Percentiles rank a stretch among this genome's conserved stretches.
These are phyloP conservation scores for Cupressus sempervirens DNA, from an alignment of 75 land plant species.

Conservation along the genomic window DNA sequence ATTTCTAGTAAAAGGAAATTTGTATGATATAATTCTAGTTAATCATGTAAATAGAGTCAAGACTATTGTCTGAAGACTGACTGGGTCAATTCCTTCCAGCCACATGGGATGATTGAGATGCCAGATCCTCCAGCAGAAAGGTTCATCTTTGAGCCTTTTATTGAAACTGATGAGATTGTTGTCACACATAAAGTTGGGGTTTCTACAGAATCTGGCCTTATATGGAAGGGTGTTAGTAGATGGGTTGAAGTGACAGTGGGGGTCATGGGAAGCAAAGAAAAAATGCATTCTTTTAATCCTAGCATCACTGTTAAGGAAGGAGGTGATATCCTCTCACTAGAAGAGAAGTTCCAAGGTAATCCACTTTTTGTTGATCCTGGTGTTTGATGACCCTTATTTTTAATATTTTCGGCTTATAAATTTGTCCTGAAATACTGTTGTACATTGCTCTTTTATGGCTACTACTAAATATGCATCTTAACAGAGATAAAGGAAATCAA, in stretches of 20 bases:
- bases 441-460: background rate
- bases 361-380: background rate
- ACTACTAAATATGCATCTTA: background rate
- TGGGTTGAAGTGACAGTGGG: constrained; percentile 92
- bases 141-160: constrained; percentile 78
- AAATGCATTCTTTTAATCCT: constrained; percentile 70
- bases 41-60: background rate
- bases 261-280: constrained; percentile 61
- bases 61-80: constrained; percentile 2
- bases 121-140: constrained; percentile 62
- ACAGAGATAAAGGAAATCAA: background rate
- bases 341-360: constrained; percentile 87
- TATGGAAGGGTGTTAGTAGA: constrained; percentile 60
- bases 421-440: background rate
- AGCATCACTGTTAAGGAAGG: constrained; percentile 82
- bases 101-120: constrained; percentile 83
- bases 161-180: constrained; percentile 76
- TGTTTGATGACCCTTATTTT: background rate
- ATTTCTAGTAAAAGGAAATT: background rate
- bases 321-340: constrained; percentile 80
- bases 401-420: background rate
- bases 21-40: background rate
- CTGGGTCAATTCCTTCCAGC: constrained; percentile 23
- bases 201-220: constrained; percentile 19
- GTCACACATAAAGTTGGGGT: constrained; percentile 38